Evolutionary conservation across 352 stramenopile genomes (phyloP).

Genomic region (Blastocystis sp.): DNA sequence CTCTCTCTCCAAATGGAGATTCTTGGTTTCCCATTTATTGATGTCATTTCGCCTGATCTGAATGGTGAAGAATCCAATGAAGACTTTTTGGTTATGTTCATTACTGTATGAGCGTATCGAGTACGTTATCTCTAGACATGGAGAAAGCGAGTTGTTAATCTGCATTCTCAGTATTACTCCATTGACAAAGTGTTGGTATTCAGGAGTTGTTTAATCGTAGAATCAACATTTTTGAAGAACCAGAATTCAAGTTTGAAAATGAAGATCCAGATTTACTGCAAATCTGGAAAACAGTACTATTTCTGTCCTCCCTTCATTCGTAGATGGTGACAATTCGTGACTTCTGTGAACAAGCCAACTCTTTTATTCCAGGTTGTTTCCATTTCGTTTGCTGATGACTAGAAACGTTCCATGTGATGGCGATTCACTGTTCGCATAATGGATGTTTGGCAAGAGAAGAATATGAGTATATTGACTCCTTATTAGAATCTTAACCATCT

Average conservation of each 20-base stretch:
- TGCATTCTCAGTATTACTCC: background rate
- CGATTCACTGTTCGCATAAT: conserved; percentile 6
- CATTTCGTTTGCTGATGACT: background rate
- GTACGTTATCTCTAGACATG: background rate
- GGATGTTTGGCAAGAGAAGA: background rate
- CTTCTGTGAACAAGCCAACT: background rate
- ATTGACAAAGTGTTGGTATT: background rate
- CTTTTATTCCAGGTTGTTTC: background rate
- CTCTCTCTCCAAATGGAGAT: background rate
- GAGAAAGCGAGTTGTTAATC: background rate
- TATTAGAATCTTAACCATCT: background rate
- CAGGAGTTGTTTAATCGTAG: background rate
- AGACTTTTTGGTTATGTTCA: background rate
- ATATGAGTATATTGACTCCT: background rate
- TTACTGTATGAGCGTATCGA: background rate
- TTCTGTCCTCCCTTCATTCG: background rate
- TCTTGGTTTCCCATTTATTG: background rate
- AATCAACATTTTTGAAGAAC: background rate
- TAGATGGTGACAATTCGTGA: background rate
- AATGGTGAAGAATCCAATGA: background rate
- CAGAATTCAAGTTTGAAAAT: background rate
- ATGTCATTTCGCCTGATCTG: background rate
- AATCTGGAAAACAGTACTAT: background rate
- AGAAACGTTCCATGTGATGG: conserved; percentile 1
- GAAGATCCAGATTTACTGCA: background rate